Percentiles rank a stretch among this genome's conserved stretches.
These are phyloP conservation scores for Trametes punicea DNA, from an alignment of 768 basidiomycete genomes.

Conservation along the genomic window DNA sequence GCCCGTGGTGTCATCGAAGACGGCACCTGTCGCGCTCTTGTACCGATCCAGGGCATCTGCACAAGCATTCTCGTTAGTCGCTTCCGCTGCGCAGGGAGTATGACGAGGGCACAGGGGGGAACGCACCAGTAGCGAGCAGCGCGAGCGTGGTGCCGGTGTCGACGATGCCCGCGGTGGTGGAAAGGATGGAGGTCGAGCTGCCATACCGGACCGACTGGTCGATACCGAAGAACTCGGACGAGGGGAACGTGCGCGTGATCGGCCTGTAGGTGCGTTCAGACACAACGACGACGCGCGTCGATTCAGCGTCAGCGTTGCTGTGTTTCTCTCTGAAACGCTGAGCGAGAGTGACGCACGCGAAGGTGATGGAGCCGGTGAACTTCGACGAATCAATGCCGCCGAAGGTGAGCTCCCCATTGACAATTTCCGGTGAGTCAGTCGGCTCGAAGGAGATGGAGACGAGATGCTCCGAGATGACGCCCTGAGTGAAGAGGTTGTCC, in stretches of 20 bases:
- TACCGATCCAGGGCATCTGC: conserved; percentile 33
- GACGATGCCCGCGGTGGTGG: conserved; percentile 26
- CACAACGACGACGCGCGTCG: background rate
- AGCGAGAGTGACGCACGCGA: conserved; percentile 17
- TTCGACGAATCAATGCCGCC: conserved; percentile 30
- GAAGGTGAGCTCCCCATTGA: conserved; percentile 33
- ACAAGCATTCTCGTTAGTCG: background rate
- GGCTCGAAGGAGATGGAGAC: conserved; percentile 30
- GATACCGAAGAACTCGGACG: conserved; percentile 35
- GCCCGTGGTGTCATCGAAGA: conserved; percentile 30
- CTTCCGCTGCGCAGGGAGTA: background rate
- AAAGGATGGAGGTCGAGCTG: conserved; percentile 9
- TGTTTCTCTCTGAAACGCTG: background rate
- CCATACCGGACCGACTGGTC: conserved; percentile 32
- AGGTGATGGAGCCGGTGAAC: conserved; percentile 28
- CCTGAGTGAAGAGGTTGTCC: conserved; percentile 31
- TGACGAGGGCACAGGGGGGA: background rate
- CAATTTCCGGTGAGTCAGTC: conserved; percentile 1
- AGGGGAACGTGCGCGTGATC: conserved; percentile 31
- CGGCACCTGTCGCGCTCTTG: conserved; percentile 32
- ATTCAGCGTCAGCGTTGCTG: background rate
- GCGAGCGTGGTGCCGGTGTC: conserved; percentile 29
- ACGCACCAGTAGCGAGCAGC: conserved; percentile 16
- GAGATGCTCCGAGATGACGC: conserved; percentile 21
- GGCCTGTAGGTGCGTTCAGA: conserved; percentile 18